phyloP scores from a whole-genome alignment of 352 stramenopile genomes.

The Blastocystis sp. region DNA sequence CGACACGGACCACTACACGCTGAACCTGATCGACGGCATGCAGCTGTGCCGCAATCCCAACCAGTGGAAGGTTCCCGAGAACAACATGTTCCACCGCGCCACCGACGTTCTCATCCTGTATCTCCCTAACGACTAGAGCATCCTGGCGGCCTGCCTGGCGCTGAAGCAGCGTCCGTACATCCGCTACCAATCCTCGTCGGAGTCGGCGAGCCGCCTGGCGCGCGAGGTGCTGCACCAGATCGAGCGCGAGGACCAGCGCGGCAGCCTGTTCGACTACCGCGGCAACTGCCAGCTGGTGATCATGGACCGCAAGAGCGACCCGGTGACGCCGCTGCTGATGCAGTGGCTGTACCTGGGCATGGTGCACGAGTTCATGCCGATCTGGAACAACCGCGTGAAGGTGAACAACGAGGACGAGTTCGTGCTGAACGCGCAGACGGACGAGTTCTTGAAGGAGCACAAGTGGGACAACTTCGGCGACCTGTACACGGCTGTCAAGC shows the following conservation, averaged over 20 bases:
- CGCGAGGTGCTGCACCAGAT: conserved; percentile 88
- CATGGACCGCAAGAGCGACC: conserved; percentile 94
- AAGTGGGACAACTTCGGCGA: conserved; percentile 97
- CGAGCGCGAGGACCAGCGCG: conserved; percentile 81
- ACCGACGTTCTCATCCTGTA: conserved; percentile 70
- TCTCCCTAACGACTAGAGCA: conserved; percentile 74
- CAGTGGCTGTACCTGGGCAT: conserved; percentile 93
- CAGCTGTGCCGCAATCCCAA: conserved; percentile 69
- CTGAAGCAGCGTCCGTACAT: conserved; percentile 92
- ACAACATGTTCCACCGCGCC: conserved; percentile 72
- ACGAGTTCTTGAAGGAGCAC: conserved; percentile 93
- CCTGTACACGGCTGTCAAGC: conserved; percentile 89
- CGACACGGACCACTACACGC: conserved; percentile 93
- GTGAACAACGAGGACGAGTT: conserved; percentile 92
- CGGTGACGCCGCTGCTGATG: conserved; percentile 92
- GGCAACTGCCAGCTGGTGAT: conserved; percentile 80
- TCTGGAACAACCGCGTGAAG: conserved; percentile 95
- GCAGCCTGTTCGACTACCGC: conserved; percentile 90
- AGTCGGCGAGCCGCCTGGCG: conserved; percentile 87
- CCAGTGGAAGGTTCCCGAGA: conserved; percentile 74
- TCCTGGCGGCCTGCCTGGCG: conserved; percentile 88
- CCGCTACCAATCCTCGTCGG: conserved; percentile 87
- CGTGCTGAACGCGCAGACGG: conserved; percentile 88
- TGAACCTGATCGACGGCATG: conserved; percentile 86
- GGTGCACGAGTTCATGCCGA: conserved; percentile 95